Conservation (phyloP, 2,329 filamentous ascomycete genomes). For the Harringtonia aguacate region DNA sequence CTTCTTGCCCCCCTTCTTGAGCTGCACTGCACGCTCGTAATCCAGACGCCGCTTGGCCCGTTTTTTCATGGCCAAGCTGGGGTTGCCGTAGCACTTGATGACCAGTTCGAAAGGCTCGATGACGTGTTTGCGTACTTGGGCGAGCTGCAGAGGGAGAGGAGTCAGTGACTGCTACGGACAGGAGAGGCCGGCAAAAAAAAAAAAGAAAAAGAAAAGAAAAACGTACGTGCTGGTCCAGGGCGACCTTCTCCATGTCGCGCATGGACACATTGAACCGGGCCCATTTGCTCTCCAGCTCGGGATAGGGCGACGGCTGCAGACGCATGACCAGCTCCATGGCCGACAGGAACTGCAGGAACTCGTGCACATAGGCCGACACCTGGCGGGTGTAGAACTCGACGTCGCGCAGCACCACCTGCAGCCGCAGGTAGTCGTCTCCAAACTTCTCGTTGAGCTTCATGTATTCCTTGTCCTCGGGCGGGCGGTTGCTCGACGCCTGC, state of each 20-base stretch:
- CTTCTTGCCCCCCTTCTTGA: slow-evolving; percentile 73
- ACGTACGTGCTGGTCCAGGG: slow-evolving; percentile 51
- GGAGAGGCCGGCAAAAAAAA: slow-evolving; percentile 9
- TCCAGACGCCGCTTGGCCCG: slow-evolving; percentile 86
- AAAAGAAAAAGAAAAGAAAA: background rate
- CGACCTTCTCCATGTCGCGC: slow-evolving; percentile 73
- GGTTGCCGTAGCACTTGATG: slow-evolving; percentile 55
- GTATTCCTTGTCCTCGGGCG: slow-evolving; percentile 74
- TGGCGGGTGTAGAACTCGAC: slow-evolving; percentile 89
- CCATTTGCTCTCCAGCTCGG: slow-evolving; percentile 90
- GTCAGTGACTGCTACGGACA: too few relatives aligned
- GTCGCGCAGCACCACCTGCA: slow-evolving; percentile 87
- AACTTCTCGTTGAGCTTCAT: slow-evolving; percentile 75
- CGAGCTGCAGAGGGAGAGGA: slow-evolving; percentile 22
- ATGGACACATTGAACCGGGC: slow-evolving; percentile 81
- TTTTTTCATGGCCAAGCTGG: slow-evolving; percentile 85
- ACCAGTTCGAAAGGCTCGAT: slow-evolving; percentile 51
- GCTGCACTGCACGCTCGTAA: slow-evolving; percentile 70
- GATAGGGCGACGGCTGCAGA: slow-evolving; percentile 58
- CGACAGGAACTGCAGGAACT: slow-evolving; percentile 69
- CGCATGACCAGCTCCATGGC: slow-evolving; percentile 78
- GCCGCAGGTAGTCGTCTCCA: slow-evolving; percentile 79
- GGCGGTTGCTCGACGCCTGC: slow-evolving; percentile 47
- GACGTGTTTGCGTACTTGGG: slow-evolving; percentile 66
- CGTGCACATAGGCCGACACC: slow-evolving; percentile 66